phyloP scores from a whole-genome alignment of 1,284 basidiomycete species.

The Psilocybe mexicana region DNA sequence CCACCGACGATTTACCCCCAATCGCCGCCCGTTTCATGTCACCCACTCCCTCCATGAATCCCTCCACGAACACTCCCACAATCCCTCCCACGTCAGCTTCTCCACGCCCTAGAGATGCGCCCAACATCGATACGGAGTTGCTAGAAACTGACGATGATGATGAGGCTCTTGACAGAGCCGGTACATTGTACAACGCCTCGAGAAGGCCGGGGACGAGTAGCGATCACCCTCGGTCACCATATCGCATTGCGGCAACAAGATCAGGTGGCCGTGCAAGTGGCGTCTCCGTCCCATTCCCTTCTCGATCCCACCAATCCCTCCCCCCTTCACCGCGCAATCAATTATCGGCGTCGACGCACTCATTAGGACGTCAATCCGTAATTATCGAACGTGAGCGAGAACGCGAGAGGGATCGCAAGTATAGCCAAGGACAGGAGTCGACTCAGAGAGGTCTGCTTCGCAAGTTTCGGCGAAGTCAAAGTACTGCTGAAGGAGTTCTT shows the following conservation, averaged over 20 bases:
- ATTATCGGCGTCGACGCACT: slow-evolving; percentile 63
- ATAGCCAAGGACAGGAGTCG: slow-evolving; percentile 41
- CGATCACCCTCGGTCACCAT: slow-evolving; percentile 76
- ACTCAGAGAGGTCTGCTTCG: slow-evolving; percentile 53
- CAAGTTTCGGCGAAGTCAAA: slow-evolving; percentile 67
- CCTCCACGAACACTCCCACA: slow-evolving; percentile 33
- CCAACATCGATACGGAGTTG: slow-evolving; percentile 72
- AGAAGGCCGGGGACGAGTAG: slow-evolving; percentile 40
- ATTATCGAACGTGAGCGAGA: slow-evolving; percentile 40
- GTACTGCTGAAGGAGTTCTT: slow-evolving; percentile 46
- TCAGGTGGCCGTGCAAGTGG: slow-evolving; percentile 37
- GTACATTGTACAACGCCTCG: slow-evolving; percentile 44
- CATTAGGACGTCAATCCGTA: slow-evolving; percentile 63
- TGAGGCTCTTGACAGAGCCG: slow-evolving; percentile 54
- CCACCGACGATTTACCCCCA: slow-evolving; percentile 75
- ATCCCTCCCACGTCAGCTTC: slow-evolving; percentile 40
- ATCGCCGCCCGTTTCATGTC: slow-evolving; percentile 93
- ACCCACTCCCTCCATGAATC: slow-evolving; percentile 57
- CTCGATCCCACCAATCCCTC: slow-evolving; percentile 78
- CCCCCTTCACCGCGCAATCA: slow-evolving; percentile 66
- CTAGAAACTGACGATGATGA: slow-evolving; percentile 73
- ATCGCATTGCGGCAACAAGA: slow-evolving; percentile 54
- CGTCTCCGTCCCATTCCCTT: slow-evolving; percentile 69
- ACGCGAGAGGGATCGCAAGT: slow-evolving; percentile 44
- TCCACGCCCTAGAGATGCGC: slow-evolving; percentile 48